Evolutionary conservation across 176 grass and related monocot genomes (phyloP).

Genomic region (Aegilops tauschii): DNA sequence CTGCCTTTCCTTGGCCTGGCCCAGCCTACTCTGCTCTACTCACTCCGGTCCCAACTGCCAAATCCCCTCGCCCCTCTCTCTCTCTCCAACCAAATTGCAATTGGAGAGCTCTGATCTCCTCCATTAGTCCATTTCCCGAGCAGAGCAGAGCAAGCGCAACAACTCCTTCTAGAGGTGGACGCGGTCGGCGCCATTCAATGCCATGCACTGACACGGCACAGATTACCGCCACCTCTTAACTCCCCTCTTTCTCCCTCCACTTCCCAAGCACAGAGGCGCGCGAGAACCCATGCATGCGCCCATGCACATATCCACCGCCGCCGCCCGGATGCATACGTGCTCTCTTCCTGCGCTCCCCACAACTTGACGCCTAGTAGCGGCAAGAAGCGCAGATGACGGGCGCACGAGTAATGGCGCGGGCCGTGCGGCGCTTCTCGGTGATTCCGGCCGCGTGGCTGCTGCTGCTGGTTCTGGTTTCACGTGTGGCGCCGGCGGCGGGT

Average conservation of each 20-base stretch:
- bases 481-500: background rate
- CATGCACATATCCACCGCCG: slow-evolving; percentile 27
- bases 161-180: slow-evolving; percentile 48
- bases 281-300: slow-evolving; percentile 52
- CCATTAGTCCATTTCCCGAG: slow-evolving; percentile 28
- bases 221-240: slow-evolving; percentile 33
- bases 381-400: background rate
- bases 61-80: slow-evolving; percentile 29
- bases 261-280: slow-evolving; percentile 32
- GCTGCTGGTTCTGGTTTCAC: slow-evolving; percentile 6
- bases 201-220: slow-evolving; percentile 27
- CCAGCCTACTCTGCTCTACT: slow-evolving; percentile 29
- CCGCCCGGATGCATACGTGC: slow-evolving; percentile 1
- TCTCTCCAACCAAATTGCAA: background rate
- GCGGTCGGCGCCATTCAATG: slow-evolving; percentile 52
- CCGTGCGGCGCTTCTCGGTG: background rate
- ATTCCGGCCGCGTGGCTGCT: background rate
- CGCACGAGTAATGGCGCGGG: background rate
- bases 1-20: background rate
- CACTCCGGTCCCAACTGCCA: slow-evolving; percentile 53
- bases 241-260: background rate
- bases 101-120: slow-evolving; percentile 26
- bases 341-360: background rate
- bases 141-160: slow-evolving; percentile 21
- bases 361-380: background rate